Evolutionary conservation across 2,329 filamentous ascomycete species (phyloP), one percentile per base, ranked within the genome.

Genomic region (Corinectria fuckeliana): DNA sequence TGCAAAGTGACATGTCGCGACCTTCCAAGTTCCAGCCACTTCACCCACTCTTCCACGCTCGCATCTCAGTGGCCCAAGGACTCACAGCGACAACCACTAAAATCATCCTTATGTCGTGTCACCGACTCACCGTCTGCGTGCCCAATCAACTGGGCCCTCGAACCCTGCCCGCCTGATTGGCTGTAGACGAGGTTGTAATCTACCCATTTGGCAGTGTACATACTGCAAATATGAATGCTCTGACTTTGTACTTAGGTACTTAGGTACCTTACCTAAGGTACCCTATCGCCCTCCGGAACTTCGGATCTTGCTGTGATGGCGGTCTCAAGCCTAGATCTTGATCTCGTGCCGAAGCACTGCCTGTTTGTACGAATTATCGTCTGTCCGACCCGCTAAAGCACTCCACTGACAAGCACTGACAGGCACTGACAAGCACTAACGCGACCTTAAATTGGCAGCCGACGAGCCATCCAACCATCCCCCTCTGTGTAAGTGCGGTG

Each of bases 1-100:
- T 41, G 38, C 52, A 25, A 42, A 52, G 49, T 58, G 55, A 49
- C 55, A 18, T 49, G 48, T 45, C 39, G 48, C 41, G 25, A 23
- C 48, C n/a, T 26, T 38, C 26, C 21, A 28, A 10, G 11, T 28
- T 6, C 48, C 49, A 13, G 56, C 49, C 54, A 44, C 23, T 36
- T 30, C 16, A 16, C n/a, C 38, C 30, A 9, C 20, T 13, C 21
- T 34, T 32, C 6, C 18, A 4, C 14, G n/a, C 23, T 36, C 13
- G 20, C n/a, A 34, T 5, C 8, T 47, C 39, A 42, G 23, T 30
- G 42, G 42, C 13, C 32, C 34, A 25, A 20, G 23, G 51, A 25
- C 25, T 38, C 28, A 34, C 28, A 3, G 5, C 21, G 9, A 45
- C 45, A 36, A 45, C 47, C 47, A 56, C 28, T 34, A 21, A 49